Evolutionary conservation across 1,139 yeast species (phyloP).

Genomic region (Yamadazyma sp.): DNA sequence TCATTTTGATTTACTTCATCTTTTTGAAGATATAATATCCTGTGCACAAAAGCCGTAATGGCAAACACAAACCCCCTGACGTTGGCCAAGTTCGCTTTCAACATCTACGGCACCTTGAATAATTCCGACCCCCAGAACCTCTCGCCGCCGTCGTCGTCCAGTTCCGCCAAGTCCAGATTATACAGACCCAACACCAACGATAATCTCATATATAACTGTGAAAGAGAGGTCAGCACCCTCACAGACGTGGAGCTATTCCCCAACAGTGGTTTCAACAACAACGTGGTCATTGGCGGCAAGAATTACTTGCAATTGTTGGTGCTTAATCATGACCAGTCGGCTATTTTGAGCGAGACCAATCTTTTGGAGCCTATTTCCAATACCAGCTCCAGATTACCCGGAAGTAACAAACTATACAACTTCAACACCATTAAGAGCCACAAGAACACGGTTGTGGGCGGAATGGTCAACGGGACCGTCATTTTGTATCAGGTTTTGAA

Average conservation of each 20-base stretch:
- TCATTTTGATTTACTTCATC: background rate
- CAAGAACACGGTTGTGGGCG: constrained; percentile 41
- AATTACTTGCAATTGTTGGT: constrained; percentile 52
- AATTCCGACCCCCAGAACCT: constrained; percentile 9
- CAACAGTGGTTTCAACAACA: constrained; percentile 25
- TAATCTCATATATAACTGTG: constrained; percentile 26
- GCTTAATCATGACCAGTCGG: constrained; percentile 40
- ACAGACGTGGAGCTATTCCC: constrained; percentile 23
- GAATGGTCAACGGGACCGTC: constrained; percentile 41
- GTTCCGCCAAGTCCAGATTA: constrained; percentile 16
- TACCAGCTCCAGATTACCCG: constrained; percentile 37
- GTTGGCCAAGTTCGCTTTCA: constrained; percentile 35
- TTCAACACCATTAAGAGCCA: constrained; percentile 41
- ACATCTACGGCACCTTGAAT: constrained; percentile 31
- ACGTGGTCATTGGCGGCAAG: constrained; percentile 60
- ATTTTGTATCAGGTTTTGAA: constrained; percentile 32
- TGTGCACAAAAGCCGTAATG: too few relatives aligned
- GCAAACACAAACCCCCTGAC: constrained; percentile 19
- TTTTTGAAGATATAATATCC: too few relatives aligned
- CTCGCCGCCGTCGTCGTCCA: constrained; percentile 19
- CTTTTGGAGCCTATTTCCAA: constrained; percentile 42
- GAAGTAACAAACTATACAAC: constrained; percentile 38
- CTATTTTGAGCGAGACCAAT: constrained; percentile 40
- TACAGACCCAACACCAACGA: constrained; percentile 7
- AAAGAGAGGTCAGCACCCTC: constrained; percentile 28